phyloP scores from a whole-genome alignment of 2,329 filamentous ascomycete species.

The Zelopaecilomyces penicillatus region DNA sequence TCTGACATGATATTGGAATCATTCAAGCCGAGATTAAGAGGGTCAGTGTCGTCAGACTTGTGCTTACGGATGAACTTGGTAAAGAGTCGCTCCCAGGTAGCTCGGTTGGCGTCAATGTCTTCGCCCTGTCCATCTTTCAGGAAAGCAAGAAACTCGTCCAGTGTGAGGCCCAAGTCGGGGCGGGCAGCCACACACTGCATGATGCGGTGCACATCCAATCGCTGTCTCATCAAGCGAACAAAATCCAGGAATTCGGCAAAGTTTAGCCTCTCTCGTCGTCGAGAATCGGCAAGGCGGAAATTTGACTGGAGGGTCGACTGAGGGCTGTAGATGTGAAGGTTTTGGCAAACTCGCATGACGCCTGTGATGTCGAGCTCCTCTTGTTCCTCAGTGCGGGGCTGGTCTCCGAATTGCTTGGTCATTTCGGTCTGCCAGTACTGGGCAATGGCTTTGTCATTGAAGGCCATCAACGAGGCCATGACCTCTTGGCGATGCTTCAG shows the following conservation, averaged over 20 bases:
- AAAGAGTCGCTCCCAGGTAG: slow-evolving; percentile 66
- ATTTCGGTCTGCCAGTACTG: slow-evolving; percentile 85
- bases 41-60: slow-evolving; percentile 36
- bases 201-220: slow-evolving; percentile 70
- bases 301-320: slow-evolving; percentile 62
- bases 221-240: slow-evolving; percentile 71
- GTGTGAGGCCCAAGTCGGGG: slow-evolving; percentile 55
- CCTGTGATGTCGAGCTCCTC: slow-evolving; percentile 70
- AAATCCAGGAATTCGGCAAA: slow-evolving; percentile 80
- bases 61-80: slow-evolving; percentile 57
- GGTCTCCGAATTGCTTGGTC: slow-evolving; percentile 54
- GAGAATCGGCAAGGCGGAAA: slow-evolving; percentile 65
- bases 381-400: slow-evolving; percentile 43
- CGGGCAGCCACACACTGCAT: slow-evolving; percentile 56
- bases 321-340: slow-evolving; percentile 85
- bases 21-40: slow-evolving; percentile 34
- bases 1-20: slow-evolving; percentile 59
- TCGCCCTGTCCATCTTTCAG: slow-evolving; percentile 66
- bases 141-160: slow-evolving; percentile 68
- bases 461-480: slow-evolving; percentile 82
- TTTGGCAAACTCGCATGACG: slow-evolving; percentile 77
- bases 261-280: slow-evolving; percentile 57
- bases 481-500: slow-evolving; percentile 79
- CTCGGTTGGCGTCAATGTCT: slow-evolving; percentile 57
- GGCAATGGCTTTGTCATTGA: slow-evolving; percentile 71